A percentile compares a stretch with the other conserved stretches of the same genome.
phyloP scores from a whole-genome alignment of 495 filamentous ascomycete genomes.

The Cercophora sp. region DNA sequence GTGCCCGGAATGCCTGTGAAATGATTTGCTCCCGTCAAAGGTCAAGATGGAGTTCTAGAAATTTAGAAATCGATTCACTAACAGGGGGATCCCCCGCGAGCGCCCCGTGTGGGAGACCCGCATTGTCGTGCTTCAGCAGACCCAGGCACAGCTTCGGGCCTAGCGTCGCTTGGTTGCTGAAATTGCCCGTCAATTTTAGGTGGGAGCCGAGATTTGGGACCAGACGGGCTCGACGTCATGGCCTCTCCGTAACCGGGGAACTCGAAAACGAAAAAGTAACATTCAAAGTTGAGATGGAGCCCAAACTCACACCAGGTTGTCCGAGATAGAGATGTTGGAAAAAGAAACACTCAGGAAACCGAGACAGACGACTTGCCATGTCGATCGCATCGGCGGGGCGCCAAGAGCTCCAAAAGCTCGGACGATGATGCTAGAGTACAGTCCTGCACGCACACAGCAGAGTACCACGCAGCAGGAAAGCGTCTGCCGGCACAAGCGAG shows the following conservation, averaged over 20 bases:
- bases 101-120: too few species aligned
- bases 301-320: too few species aligned
- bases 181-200: conserved; percentile 4
- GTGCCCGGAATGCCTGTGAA: not conserved
- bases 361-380: too few species aligned
- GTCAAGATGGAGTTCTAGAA: conserved; percentile 7
- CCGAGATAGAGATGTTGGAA: not conserved
- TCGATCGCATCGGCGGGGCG: conserved; percentile 13
- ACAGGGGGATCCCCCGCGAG: not conserved
- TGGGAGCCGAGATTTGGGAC: not conserved
- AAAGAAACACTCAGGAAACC: not conserved
- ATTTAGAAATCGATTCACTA: not conserved
- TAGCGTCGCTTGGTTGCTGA: not conserved
- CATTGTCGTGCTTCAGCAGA: not conserved
- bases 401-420: conserved; percentile 9
- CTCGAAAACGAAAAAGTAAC: not conserved
- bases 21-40: not conserved
- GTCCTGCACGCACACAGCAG: too few species aligned
- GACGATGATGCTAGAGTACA: not conserved
- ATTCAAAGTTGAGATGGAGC: too few species aligned
- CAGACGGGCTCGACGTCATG: not conserved
- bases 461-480: not conserved
- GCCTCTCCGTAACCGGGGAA: not conserved
- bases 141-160: not conserved
- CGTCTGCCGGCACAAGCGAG: not conserved